phyloP scores from a whole-genome alignment of 2,329 filamentous ascomycete genomes.

The Thermoascus crustaceus region DNA sequence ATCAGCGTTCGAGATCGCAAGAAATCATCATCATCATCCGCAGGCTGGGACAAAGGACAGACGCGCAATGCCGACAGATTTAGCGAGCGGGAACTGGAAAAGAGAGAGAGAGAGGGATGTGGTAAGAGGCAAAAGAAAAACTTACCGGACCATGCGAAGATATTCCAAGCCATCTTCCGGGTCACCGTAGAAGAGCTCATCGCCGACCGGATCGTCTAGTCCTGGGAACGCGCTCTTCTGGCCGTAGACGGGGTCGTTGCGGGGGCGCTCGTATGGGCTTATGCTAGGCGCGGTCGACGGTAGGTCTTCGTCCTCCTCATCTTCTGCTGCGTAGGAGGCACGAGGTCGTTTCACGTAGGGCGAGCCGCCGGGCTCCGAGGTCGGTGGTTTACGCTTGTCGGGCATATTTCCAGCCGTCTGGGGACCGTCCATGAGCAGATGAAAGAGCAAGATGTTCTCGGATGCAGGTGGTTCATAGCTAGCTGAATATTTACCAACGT shows the following conservation, averaged over 20 bases:
- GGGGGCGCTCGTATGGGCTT: slow-evolving; percentile 30
- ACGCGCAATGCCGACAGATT: slow-evolving; percentile 2
- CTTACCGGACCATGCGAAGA: slow-evolving; percentile 62
- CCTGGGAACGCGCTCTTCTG: slow-evolving; percentile 64
- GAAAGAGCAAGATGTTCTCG: no score
- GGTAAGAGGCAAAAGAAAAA: slow-evolving; percentile 9
- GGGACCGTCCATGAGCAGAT: not conserved
- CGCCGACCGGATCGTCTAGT: slow-evolving; percentile 40
- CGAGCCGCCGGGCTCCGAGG: slow-evolving; percentile 8
- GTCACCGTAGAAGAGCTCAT: slow-evolving; percentile 60
- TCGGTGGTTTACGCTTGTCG: slow-evolving; percentile 25
- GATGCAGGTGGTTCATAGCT: no score
- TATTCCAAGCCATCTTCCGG: slow-evolving; percentile 62
- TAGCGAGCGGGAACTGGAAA: slow-evolving; percentile 7
- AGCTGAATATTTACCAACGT: no score
- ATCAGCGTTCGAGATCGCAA: slow-evolving; percentile 5
- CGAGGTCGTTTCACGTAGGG: slow-evolving; percentile 25
- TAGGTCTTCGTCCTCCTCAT: slow-evolving; percentile 19
- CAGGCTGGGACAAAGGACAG: slow-evolving; percentile 1
- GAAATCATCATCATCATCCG: not conserved
- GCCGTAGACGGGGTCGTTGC: slow-evolving; percentile 57
- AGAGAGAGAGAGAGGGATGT: slow-evolving; percentile 8
- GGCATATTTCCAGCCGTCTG: slow-evolving; percentile 16
- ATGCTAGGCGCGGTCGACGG: not conserved
- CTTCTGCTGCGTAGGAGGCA: slow-evolving; percentile 18